Percentiles rank a stretch among this genome's conserved stretches.
These are phyloP conservation scores for Aspergillus tamarii DNA, from an alignment of 2,329 filamentous ascomycete species.

Conservation along the genomic window DNA sequence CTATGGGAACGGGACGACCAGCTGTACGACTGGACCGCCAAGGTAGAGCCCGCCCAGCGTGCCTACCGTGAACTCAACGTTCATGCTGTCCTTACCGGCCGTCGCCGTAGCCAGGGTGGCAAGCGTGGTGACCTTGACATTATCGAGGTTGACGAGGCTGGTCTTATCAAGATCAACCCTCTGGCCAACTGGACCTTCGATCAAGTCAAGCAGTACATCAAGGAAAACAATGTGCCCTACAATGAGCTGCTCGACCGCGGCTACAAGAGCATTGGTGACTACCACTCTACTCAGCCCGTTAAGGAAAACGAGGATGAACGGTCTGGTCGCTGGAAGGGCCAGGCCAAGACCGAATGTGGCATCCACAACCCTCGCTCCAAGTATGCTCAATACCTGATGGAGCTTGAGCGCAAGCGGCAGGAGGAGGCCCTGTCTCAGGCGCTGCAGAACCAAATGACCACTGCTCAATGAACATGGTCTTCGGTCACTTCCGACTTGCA, in stretches of 20 bases:
- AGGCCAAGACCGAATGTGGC: slow-evolving; percentile 93
- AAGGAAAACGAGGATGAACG: slow-evolving; percentile 92
- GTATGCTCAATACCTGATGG: slow-evolving; percentile 81
- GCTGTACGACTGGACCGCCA: slow-evolving; percentile 94
- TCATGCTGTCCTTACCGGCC: slow-evolving; percentile 87
- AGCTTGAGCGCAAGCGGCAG: slow-evolving; percentile 70
- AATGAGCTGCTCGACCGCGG: slow-evolving; percentile 87
- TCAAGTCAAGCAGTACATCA: slow-evolving; percentile 86
- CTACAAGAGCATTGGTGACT: slow-evolving; percentile 99
- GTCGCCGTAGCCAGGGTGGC: slow-evolving; percentile 87
- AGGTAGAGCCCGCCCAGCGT: slow-evolving; percentile 93
- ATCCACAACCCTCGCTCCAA: slow-evolving; percentile 98
- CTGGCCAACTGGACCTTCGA: slow-evolving; percentile 91
- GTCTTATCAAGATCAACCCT: slow-evolving; percentile 96
- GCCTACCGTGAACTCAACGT: slow-evolving; percentile 87
- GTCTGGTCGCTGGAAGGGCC: slow-evolving; percentile 94
- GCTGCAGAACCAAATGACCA: slow-evolving; percentile 38
- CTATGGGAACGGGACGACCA: slow-evolving; percentile 86
- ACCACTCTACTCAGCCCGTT: slow-evolving; percentile 94
- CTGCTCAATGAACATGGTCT: slow-evolving; percentile 29
- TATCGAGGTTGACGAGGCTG: slow-evolving; percentile 88
- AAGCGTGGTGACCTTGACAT: slow-evolving; percentile 89
- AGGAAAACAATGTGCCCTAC: slow-evolving; percentile 86
- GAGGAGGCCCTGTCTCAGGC: slow-evolving; percentile 57
- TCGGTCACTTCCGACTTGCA: slow-evolving; percentile 17